phyloP scores from a whole-genome alignment of 1,284 basidiomycete species.

The Psilocybe mexicana region DNA sequence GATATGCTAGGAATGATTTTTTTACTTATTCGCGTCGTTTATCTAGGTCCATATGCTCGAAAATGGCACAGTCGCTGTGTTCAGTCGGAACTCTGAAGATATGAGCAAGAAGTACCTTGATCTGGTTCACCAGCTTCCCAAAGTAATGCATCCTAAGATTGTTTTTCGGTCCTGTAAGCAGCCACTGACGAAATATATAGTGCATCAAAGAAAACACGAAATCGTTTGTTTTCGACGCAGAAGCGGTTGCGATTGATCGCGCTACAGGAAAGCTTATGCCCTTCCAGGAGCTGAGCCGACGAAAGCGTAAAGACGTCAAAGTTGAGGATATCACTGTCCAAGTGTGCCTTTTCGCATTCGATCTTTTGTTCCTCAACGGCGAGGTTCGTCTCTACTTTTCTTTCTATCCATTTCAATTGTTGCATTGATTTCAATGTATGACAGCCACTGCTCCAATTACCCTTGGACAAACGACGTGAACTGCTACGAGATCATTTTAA shows the following conservation, averaged over 20 bases:
- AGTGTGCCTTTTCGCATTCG: slow-evolving; percentile 95
- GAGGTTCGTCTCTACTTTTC: slow-evolving; percentile 54
- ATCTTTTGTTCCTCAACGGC: slow-evolving; percentile 93
- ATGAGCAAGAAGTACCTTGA: slow-evolving; percentile 99
- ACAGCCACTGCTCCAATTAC: slow-evolving; percentile 67
- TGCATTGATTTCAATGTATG: slow-evolving; percentile 6
- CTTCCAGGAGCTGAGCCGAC: slow-evolving; percentile 94
- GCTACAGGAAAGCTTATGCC: slow-evolving; percentile 85
- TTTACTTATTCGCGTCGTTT: neutral
- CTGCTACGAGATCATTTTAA: slow-evolving; percentile 82
- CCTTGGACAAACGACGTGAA: slow-evolving; percentile 74
- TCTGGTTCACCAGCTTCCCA: slow-evolving; percentile 89
- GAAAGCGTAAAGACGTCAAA: slow-evolving; percentile 97
- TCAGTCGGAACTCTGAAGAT: slow-evolving; percentile 97
- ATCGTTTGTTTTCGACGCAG: slow-evolving; percentile 94
- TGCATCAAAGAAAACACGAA: slow-evolving; percentile 81
- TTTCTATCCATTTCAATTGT: neutral
- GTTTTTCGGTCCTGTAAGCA: neutral
- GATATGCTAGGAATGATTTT: neutral
- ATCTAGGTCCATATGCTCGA: slow-evolving; percentile 77
- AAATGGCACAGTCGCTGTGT: slow-evolving; percentile 83
- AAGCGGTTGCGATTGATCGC: slow-evolving; percentile 95
- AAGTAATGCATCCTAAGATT: slow-evolving; percentile 48
- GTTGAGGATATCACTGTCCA: slow-evolving; percentile 95
- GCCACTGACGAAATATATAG: slow-evolving; percentile 40